A percentile compares a stretch with the other conserved stretches of the same genome.
Conservation (phyloP, 140 eudicot species). For the Senecio squalidus region DNA sequence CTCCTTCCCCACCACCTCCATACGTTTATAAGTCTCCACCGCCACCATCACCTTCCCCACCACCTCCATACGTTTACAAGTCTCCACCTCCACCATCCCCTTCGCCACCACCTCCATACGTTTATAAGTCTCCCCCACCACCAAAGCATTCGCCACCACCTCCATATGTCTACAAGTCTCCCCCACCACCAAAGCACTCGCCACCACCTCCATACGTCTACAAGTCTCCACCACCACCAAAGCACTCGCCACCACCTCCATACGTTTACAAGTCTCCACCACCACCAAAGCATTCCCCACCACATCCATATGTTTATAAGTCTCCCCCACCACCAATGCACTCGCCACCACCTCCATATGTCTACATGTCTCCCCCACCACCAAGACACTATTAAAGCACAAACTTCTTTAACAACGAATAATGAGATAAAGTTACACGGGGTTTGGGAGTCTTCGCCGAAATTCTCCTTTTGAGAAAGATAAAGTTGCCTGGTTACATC, state of each 20-base stretch:
- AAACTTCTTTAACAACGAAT: not conserved
- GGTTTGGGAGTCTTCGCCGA: too few relatives aligned
- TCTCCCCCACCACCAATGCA: constrained; percentile 11
- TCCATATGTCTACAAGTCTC: constrained; percentile 9
- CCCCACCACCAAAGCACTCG: not conserved
- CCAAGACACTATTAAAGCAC: too few relatives aligned
- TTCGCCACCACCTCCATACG: too few relatives aligned
- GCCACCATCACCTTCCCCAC: not conserved
- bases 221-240: constrained; percentile 9
- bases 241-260: not conserved
- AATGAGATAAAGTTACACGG: too few relatives aligned
- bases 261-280: too few relatives aligned
- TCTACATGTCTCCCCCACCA: constrained; percentile 26
- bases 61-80: constrained; percentile 14
- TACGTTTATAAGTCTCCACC: constrained; percentile 16
- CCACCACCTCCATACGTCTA: not conserved
- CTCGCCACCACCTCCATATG: constrained; percentile 7
- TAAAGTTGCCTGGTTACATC: not conserved
- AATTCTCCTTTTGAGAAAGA: too few relatives aligned
- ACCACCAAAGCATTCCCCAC: not conserved
- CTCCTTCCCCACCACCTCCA: constrained; percentile 1
- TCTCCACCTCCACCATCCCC: constrained; percentile 22
- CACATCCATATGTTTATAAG: constrained; percentile 9
- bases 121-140: too few relatives aligned
- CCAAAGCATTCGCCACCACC: too few relatives aligned